Evolutionary conservation across 2,329 filamentous ascomycete genomes (phyloP).

Genomic region (Dryadomyces quercus-mongolicae): DNA sequence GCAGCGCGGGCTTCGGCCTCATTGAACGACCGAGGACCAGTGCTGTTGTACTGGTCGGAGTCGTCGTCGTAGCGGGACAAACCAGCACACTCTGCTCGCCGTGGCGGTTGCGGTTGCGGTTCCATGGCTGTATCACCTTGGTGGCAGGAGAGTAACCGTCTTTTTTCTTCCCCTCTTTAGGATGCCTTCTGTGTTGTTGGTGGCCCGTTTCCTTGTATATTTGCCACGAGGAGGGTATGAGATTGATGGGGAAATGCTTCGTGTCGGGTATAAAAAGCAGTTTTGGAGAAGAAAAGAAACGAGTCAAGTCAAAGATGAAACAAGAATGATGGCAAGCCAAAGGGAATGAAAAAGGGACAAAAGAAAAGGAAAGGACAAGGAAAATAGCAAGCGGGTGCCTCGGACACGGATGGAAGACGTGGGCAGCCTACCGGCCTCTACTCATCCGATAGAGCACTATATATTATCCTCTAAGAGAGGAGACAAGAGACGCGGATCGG

Average conservation of each 20-base stretch:
- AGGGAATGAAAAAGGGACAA: no score
- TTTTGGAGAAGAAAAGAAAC: no score
- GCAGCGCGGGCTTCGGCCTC: constrained; percentile 6
- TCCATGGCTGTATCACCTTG: not conserved
- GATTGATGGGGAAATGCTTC: no score
- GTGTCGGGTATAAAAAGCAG: no score
- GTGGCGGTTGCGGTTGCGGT: not conserved
- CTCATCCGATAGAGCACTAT: not conserved
- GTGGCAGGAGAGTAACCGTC: not conserved
- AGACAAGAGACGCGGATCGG: constrained; percentile 5
- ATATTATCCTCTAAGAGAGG: constrained; percentile 3
- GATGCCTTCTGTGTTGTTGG: not conserved
- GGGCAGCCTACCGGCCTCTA: not conserved
- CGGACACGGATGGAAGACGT: not conserved
- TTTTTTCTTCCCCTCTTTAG: not conserved
- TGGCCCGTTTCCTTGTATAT: no score
- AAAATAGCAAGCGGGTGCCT: not conserved
- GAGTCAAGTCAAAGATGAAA: not conserved
- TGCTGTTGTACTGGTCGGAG: not conserved
- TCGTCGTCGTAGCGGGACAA: not conserved
- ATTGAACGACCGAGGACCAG: not conserved
- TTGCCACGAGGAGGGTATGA: not conserved
- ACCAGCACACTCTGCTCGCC: not conserved
- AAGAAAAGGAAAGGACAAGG: not conserved
- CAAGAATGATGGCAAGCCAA: not conserved